Conservation (phyloP, 768 basidiomycete genomes). For the Crucibulum laeve region DNA sequence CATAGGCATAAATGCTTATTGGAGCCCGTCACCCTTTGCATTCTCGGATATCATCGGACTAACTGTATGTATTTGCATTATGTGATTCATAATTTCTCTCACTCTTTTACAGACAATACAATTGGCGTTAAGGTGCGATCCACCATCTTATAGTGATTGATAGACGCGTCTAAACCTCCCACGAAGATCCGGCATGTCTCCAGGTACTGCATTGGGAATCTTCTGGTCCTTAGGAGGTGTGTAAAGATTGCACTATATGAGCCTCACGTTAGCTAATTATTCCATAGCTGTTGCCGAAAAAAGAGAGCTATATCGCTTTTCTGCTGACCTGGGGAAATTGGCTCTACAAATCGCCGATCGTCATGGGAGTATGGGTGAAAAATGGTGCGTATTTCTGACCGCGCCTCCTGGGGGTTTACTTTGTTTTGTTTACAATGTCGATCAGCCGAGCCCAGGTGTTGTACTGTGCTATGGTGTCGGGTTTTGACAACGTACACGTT, state of each 20-base stretch:
- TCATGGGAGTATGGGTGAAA: conserved; percentile 59
- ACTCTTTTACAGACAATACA: conserved; percentile 50
- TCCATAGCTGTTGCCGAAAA: conserved; percentile 52
- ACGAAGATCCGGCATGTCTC: conserved; percentile 59
- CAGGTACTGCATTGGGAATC: conserved; percentile 67
- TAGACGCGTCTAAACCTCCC: background rate
- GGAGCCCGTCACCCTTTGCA: conserved; percentile 52
- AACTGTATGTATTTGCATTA: conserved; percentile 38
- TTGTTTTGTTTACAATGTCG: conserved; percentile 1
- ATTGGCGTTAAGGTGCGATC: conserved; percentile 50
- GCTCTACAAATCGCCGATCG: conserved; percentile 65
- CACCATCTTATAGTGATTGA: background rate
- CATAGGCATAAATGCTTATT: conserved; percentile 65
- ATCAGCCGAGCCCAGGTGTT: conserved; percentile 56
- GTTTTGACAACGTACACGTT: conserved; percentile 63
- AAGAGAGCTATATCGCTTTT: conserved; percentile 62
- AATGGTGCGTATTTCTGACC: conserved; percentile 43
- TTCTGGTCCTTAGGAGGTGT: conserved; percentile 67
- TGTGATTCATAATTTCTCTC: background rate
- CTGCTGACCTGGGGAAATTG: conserved; percentile 61
- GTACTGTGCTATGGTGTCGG: conserved; percentile 59
- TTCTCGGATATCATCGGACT: conserved; percentile 63
- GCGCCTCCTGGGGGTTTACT: conserved; percentile 5
- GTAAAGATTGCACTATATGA: conserved; percentile 6
- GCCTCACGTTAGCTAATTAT: background rate